Evolutionary conservation across 345 rosid species (phyloP).

Genomic region (Mangifera indica): DNA sequence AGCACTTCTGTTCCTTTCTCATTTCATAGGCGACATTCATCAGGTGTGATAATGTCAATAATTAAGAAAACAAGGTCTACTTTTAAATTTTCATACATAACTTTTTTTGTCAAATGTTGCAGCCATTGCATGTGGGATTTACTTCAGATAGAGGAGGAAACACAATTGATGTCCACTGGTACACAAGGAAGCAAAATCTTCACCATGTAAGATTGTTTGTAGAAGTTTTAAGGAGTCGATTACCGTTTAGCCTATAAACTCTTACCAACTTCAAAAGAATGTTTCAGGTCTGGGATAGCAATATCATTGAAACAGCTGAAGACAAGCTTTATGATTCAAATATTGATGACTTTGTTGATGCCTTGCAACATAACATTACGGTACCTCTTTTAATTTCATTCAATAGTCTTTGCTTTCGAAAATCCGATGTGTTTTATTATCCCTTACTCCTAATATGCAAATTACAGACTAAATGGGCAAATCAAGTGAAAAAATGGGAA

Average conservation of each 20-base stretch:
- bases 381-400: constrained; percentile 26
- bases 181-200: constrained; percentile 66
- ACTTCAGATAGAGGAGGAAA: constrained; percentile 81
- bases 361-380: constrained; percentile 66
- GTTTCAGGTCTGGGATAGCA: constrained; percentile 75
- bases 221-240: neutral
- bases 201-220: constrained; percentile 60
- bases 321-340: constrained; percentile 46
- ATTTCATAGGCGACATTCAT: constrained; percentile 89
- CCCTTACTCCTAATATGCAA: neutral
- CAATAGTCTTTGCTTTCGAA: neutral
- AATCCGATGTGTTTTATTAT: neutral
- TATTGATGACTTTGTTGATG: constrained; percentile 52
- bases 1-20: constrained; percentile 84
- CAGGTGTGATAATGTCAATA: constrained; percentile 42
- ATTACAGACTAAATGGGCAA: constrained; percentile 62
- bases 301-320: constrained; percentile 71
- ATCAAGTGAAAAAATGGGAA: constrained; percentile 67
- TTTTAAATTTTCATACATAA: neutral
- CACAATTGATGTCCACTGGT: constrained; percentile 84
- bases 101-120: constrained; percentile 8
- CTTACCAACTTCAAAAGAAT: constrained; percentile 5
- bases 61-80: neutral
- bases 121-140: constrained; percentile 85
- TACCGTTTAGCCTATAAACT: neutral